These are phyloP conservation scores for Turritis glabra DNA, from an alignment of 345 rosid genomes.

Conservation along the genomic window DNA sequence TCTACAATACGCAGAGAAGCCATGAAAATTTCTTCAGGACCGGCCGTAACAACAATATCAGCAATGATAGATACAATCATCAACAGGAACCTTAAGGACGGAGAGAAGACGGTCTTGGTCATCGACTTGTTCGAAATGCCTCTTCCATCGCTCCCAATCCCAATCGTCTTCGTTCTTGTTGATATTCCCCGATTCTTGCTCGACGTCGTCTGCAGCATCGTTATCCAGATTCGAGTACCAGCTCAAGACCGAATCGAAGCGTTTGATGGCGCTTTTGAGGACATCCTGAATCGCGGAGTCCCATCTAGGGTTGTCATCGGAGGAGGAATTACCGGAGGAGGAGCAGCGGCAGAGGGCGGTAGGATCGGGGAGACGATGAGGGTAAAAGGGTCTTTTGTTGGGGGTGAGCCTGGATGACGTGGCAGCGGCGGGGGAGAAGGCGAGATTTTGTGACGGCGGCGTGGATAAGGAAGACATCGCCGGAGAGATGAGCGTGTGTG, in stretches of 20 bases:
- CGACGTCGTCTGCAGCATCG: slow-evolving; percentile 21
- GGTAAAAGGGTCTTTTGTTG: slow-evolving; percentile 43
- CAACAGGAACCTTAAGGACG: slow-evolving; percentile 59
- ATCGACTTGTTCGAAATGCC: slow-evolving; percentile 74
- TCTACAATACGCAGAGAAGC: neutral
- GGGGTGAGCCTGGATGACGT: slow-evolving; percentile 35
- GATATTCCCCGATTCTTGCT: neutral
- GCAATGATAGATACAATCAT: neutral
- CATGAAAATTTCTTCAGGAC: neutral
- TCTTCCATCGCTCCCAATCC: slow-evolving; percentile 94
- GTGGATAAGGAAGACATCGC: slow-evolving; percentile 63
- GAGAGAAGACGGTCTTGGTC: slow-evolving; percentile 80
- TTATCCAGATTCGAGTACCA: slow-evolving; percentile 32
- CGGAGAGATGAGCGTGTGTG: slow-evolving; percentile 5
- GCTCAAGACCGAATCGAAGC: slow-evolving; percentile 55
- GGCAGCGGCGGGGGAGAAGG: slow-evolving; percentile 43
- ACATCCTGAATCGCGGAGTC: slow-evolving; percentile 58
- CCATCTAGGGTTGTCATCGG: slow-evolving; percentile 50
- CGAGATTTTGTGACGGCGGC: slow-evolving; percentile 50
- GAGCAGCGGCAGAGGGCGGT: slow-evolving; percentile 49
- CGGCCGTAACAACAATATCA: neutral
- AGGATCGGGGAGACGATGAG: slow-evolving; percentile 41
- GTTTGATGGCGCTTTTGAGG: slow-evolving; percentile 50
- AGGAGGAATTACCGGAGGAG: slow-evolving; percentile 40
- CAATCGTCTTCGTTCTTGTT: slow-evolving; percentile 44